Percentiles rank a stretch among this genome's conserved stretches.
Conservation (phyloP, 2,329 filamentous ascomycete genomes). For the Elsinoe perseae region DNA sequence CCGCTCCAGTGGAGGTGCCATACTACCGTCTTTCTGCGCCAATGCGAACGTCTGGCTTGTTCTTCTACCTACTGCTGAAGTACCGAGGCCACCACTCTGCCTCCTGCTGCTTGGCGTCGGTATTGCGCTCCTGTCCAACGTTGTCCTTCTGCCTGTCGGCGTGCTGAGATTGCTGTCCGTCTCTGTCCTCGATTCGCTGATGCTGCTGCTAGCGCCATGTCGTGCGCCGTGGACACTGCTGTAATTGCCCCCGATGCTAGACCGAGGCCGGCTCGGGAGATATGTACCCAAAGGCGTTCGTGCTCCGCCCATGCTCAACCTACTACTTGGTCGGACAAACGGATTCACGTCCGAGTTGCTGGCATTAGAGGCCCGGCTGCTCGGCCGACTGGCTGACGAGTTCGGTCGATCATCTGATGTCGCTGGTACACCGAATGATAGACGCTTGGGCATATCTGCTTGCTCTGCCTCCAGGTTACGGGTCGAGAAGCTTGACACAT, state of each 20-base stretch:
- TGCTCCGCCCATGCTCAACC: constrained; percentile 52
- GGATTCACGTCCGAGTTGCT: constrained; percentile 41
- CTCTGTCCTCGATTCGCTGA: constrained; percentile 21
- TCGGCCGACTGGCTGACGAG: constrained; percentile 51
- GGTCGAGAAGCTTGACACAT: constrained; percentile 37
- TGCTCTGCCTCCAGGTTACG: constrained; percentile 21
- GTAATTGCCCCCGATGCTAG: constrained; percentile 58
- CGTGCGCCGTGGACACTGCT: constrained; percentile 24
- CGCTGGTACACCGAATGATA: constrained; percentile 44
- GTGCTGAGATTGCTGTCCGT: constrained; percentile 29
- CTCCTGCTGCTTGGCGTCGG: constrained; percentile 46
- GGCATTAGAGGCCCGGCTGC: constrained; percentile 61
- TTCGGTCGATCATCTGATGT: constrained; percentile 21
- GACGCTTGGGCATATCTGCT: constrained; percentile 31
- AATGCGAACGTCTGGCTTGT: constrained; percentile 16
- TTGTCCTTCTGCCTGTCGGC: constrained; percentile 36
- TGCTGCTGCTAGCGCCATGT: constrained; percentile 26
- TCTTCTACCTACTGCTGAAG: constrained; percentile 13
- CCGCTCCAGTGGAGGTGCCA: constrained; percentile 16
- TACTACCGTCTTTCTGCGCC: constrained; percentile 15
- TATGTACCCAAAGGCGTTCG: constrained; percentile 58
- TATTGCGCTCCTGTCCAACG: constrained; percentile 41
- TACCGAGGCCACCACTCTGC: constrained; percentile 36
- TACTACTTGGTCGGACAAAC: constrained; percentile 53
- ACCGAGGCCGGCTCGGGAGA: constrained; percentile 52